Conservation (phyloP, 306 rosid species). For the Rosa lucieae region DNA sequence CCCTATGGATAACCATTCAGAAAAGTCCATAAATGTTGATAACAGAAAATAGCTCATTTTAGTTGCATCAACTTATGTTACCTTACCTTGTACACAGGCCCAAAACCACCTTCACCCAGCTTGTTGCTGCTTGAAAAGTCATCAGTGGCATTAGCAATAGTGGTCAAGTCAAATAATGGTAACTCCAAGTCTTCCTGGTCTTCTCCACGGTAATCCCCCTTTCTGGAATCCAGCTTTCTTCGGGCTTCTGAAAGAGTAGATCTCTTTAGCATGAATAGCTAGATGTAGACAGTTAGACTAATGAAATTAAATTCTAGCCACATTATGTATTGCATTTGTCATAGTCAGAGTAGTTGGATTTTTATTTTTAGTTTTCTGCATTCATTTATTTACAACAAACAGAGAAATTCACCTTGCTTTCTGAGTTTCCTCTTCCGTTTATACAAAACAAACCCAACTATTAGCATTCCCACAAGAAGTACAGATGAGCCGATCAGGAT, state of each 20-base stretch:
- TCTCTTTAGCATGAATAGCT: neutral
- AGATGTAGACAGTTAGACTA: neutral
- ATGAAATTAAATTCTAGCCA: neutral
- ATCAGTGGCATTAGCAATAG: slow-evolving; percentile 6
- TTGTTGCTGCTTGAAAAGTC: neutral
- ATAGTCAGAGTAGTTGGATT: neutral
- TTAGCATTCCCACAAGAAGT: neutral
- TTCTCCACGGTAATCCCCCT: neutral
- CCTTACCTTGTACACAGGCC: slow-evolving; percentile 25
- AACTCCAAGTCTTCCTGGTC: slow-evolving; percentile 1
- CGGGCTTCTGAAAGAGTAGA: neutral
- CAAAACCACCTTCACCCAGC: slow-evolving; percentile 25
- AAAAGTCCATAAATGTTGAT: neutral
- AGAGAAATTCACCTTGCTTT: neutral
- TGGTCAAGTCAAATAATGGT: slow-evolving; percentile 9
- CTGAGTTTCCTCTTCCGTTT: slow-evolving; percentile 1
- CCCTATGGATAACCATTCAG: neutral
- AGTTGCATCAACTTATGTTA: neutral
- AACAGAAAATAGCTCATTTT: neutral
- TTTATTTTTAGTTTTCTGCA: neutral
- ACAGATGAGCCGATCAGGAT: neutral
- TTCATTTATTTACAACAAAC: neutral
- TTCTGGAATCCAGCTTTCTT: neutral
- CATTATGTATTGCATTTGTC: neutral
- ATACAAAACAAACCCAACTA: neutral